Base-by-base conservation (phyloP, 257 asterid genomes). In the Euphrasia confusa region DNA sequence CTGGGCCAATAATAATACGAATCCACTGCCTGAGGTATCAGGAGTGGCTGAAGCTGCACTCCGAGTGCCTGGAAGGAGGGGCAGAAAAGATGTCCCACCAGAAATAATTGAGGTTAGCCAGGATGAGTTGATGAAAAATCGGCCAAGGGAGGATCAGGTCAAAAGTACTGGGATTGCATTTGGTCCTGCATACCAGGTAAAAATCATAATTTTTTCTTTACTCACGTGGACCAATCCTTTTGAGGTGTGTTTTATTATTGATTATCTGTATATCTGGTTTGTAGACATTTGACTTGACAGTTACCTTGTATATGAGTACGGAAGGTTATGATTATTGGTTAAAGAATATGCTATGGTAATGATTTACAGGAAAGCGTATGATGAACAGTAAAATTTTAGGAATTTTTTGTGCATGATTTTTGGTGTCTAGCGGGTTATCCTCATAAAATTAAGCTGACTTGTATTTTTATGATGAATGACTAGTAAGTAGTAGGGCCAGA, bases 141-240 rank as follows among this genome's bases (percentile, higher is more conserved):
- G 98, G 12, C 98, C 96, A 0, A 83, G 96, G 80, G 93, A 91
- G 75, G 98, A 91, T 71, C 90, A 91, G 75, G 81, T 63, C 64
- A 91, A 82, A 71, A 35, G 55, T 40, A 91, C 98, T 64, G 98
- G 98, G 63, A 86, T 88, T 73, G 96, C 96, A 52, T 91, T 91
- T 78, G 98, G 98, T 44, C 95, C 98, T 47, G 70, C 95, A 13
- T 86, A 86, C 72, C 84, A 79, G 98, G 98, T 91, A 80, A 18
- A 6, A 5, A 15, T 49, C 55, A 15, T 26, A 5, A 18, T 45
- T 52, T 35, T 50, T n/a, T 18, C 45, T 53, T 24, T 50, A 12
- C 49, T 54, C 27, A 4, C 32, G 33, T 33, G 62, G 30, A 58
- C 37, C 14, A 7, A 60, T 61, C 7, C 4, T 18, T 28, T 35